phyloP scores from a whole-genome alignment of 257 asterid genomes.

The Penstemon eatonii region DNA sequence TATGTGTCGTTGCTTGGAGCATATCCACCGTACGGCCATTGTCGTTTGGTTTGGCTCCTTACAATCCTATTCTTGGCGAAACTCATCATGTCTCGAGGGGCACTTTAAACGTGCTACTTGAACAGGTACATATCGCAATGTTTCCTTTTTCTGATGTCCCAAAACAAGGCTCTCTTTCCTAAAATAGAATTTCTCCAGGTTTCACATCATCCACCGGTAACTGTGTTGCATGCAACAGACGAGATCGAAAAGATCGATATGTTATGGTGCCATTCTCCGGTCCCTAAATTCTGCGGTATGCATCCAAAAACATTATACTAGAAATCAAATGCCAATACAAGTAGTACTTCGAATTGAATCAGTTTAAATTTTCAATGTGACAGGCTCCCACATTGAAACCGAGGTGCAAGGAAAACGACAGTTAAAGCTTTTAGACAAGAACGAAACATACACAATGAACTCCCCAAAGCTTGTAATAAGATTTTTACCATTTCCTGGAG shows the following conservation, averaged over 20 bases:
- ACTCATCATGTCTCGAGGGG: conserved; percentile 82
- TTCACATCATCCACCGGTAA: conserved; percentile 89
- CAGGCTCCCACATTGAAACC: conserved; percentile 68
- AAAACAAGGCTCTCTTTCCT: background rate
- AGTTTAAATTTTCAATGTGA: background rate
- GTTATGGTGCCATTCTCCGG: conserved; percentile 67
- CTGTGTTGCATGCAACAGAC: conserved; percentile 85
- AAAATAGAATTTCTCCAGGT: conserved; percentile 40
- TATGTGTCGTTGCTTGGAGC: conserved; percentile 77
- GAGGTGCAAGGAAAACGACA: conserved; percentile 63
- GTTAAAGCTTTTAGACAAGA: conserved; percentile 48
- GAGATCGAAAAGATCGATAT: conserved; percentile 57
- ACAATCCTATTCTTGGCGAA: conserved; percentile 89
- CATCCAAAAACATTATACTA: background rate
- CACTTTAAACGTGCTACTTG: conserved; percentile 63
- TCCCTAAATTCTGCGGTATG: conserved; percentile 67
- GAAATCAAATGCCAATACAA: background rate
- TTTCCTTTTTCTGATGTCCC: background rate
- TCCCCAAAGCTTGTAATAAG: conserved; percentile 74
- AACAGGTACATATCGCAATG: conserved; percentile 50
- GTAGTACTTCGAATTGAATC: background rate
- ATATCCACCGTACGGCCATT: conserved; percentile 70
- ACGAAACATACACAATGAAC: conserved; percentile 69
- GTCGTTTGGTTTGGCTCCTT: conserved; percentile 81
- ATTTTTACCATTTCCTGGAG: conserved; percentile 63